phyloP scores from a whole-genome alignment of 345 rosid species.

The Populus ilicifolia region DNA sequence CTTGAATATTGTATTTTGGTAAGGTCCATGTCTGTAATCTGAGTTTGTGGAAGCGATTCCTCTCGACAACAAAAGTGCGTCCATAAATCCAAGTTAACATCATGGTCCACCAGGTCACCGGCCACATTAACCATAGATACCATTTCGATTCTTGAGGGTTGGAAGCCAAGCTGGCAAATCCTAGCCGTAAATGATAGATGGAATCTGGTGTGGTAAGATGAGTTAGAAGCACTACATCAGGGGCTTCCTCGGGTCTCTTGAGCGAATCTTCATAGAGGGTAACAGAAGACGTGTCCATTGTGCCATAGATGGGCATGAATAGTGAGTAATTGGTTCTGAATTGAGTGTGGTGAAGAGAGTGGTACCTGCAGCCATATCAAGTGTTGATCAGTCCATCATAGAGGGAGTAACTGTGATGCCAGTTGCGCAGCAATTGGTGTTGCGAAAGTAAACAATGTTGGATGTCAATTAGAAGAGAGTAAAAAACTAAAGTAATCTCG shows the following conservation, averaged over 20 bases:
- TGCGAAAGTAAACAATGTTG: too few species aligned
- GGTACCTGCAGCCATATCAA: slow-evolving; percentile 9
- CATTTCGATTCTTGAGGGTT: slow-evolving; percentile 39
- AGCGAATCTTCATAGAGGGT: slow-evolving; percentile 2
- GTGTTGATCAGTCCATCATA: too few species aligned
- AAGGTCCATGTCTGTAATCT: slow-evolving; percentile 66
- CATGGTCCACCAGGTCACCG: slow-evolving; percentile 46
- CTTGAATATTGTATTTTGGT: slow-evolving; percentile 63
- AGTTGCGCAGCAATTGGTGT: too few species aligned
- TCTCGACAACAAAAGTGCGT: slow-evolving; percentile 48
- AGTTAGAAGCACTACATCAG: slow-evolving; percentile 59
- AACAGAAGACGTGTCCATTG: slow-evolving; percentile 16
- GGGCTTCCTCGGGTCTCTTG: slow-evolving; percentile 40
- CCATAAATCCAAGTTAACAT: slow-evolving; percentile 44
- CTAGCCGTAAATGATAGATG: slow-evolving; percentile 57
- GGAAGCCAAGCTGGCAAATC: slow-evolving; percentile 57
- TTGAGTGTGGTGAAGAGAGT: slow-evolving; percentile 32
- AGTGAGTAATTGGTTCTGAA: slow-evolving; percentile 27
- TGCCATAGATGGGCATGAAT: slow-evolving; percentile 27
- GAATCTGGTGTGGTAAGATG: slow-evolving; percentile 60
- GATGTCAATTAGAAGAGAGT: too few species aligned
- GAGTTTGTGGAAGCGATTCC: slow-evolving; percentile 43
- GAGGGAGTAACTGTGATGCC: too few species aligned
- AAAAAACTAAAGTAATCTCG: too few species aligned
- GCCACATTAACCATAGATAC: slow-evolving; percentile 59